Evolutionary conservation across 768 basidiomycete species (phyloP), one percentile per base, ranked within the genome.

Genomic region (Serendipita vermifera): DNA sequence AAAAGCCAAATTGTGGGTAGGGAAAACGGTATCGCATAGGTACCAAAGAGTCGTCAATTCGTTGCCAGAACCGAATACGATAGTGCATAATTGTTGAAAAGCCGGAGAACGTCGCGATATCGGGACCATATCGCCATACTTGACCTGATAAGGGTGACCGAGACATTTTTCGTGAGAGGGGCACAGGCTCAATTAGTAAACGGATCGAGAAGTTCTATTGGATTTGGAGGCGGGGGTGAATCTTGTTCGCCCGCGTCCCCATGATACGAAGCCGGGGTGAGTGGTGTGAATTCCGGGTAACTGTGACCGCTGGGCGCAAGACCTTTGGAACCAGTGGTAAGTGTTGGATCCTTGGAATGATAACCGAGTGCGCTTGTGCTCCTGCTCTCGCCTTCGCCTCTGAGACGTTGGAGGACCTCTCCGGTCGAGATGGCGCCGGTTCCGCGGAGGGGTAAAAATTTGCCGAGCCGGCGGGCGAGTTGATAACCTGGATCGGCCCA

Each of bases 101-200:
- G n/a, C n/a, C n/a, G n/a, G n/a, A n/a, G n/a, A n/a, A n/a, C n/a
- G n/a, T n/a, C n/a, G n/a, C n/a, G n/a, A n/a, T n/a, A n/a, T n/a
- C n/a, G n/a, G n/a, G n/a, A n/a, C n/a, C n/a, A n/a, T n/a, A n/a
- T n/a, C n/a, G n/a, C n/a, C n/a, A n/a, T n/a, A n/a, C n/a, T n/a
- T n/a, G n/a, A n/a, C n/a, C n/a, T n/a, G n/a, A n/a, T n/a, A n/a
- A n/a, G n/a, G n/a, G n/a, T n/a, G n/a, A n/a, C n/a, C n/a, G n/a
- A n/a, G n/a, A n/a, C n/a, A n/a, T n/a, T n/a, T n/a, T n/a, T n/a
- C n/a, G n/a, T n/a, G n/a, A n/a, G n/a, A n/a, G n/a, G n/a, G n/a
- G n/a, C n/a, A n/a, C n/a, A n/a, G n/a, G n/a, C n/a, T n/a, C n/a
- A 51, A 26, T 51, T 51, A 31, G 46, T 31, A 27, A 51, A 51